Conservation (phyloP, 352 stramenopile genomes). For the Phytophthora niederhauseri region DNA sequence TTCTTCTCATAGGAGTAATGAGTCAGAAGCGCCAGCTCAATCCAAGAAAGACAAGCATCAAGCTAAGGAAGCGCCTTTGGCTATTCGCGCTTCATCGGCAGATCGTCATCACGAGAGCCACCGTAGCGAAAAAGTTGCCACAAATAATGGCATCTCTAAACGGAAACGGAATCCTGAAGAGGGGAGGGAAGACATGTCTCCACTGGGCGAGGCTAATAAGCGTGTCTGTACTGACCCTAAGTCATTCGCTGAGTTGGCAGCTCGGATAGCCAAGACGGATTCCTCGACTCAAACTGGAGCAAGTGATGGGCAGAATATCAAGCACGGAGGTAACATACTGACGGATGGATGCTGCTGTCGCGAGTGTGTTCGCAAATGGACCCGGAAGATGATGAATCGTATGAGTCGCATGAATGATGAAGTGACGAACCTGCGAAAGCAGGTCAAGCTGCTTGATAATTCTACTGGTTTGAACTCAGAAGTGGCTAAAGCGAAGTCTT, state of each 20-base stretch:
- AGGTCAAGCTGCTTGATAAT: background rate
- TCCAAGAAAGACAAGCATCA: background rate
- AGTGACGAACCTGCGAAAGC: constrained; percentile 12
- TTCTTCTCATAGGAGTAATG: background rate
- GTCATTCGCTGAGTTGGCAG: background rate
- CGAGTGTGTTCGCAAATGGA: constrained; percentile 19
- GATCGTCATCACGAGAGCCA: background rate
- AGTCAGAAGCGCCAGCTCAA: background rate
- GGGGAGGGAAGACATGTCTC: constrained; percentile 9
- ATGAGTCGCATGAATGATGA: constrained; percentile 10
- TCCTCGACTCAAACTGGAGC: background rate
- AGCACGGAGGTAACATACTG: constrained; percentile 15
- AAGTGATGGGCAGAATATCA: background rate
- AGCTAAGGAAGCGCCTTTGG: background rate
- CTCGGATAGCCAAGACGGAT: background rate
- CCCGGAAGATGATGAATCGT: constrained; percentile 15
- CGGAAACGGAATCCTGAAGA: constrained; percentile 3
- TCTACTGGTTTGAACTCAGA: background rate
- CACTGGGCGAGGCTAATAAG: constrained; percentile 7
- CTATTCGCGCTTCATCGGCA: background rate
- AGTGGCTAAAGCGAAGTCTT: background rate
- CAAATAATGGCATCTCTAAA: background rate
- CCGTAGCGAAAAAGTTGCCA: background rate
- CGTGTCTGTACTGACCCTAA: background rate
- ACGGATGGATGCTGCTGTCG: constrained; percentile 23